Evolutionary conservation across 164 flowering plant species (phyloP).

Genomic region (Protea cynaroides): DNA sequence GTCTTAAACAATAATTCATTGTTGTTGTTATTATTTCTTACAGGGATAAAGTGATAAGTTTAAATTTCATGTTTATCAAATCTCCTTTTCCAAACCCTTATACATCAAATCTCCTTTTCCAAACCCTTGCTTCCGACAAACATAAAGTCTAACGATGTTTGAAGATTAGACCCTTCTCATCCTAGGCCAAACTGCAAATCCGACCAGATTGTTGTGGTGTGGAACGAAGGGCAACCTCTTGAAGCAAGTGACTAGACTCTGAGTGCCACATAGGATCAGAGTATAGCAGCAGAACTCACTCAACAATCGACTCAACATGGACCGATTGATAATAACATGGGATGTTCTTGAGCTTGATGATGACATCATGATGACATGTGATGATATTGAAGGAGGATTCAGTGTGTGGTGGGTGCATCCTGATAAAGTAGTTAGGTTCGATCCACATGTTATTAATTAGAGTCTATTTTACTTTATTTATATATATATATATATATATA

Average conservation of each 20-base stretch:
- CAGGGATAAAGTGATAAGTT: too few species aligned
- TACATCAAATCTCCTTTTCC: too few species aligned
- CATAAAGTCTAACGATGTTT: too few species aligned
- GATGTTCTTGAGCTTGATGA: constrained; percentile 90
- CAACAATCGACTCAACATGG: constrained; percentile 64
- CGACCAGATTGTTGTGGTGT: constrained; percentile 75
- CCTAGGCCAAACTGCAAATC: too few species aligned
- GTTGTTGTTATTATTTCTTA: too few species aligned
- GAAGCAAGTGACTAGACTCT: constrained; percentile 46
- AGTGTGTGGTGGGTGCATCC: constrained; percentile 74
- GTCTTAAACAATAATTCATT: too few species aligned
- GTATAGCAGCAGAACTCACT: constrained; percentile 57
- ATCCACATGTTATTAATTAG: constrained; percentile 51
- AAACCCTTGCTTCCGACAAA: too few species aligned
- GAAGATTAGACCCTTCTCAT: too few species aligned
- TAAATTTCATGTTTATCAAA: too few species aligned
- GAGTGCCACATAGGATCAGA: constrained; percentile 67
- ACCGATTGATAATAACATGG: constrained; percentile 50
- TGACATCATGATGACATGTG: constrained; percentile 81
- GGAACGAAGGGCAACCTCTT: constrained; percentile 77
- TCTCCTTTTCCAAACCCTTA: too few species aligned
- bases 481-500: too few species aligned
- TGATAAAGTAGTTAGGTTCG: constrained; percentile 69
- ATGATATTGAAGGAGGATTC: constrained; percentile 74
- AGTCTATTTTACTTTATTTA: too few species aligned